These are phyloP conservation scores for Gossypium arboreum DNA, from an alignment of 345 rosid genomes.

Conservation along the genomic window DNA sequence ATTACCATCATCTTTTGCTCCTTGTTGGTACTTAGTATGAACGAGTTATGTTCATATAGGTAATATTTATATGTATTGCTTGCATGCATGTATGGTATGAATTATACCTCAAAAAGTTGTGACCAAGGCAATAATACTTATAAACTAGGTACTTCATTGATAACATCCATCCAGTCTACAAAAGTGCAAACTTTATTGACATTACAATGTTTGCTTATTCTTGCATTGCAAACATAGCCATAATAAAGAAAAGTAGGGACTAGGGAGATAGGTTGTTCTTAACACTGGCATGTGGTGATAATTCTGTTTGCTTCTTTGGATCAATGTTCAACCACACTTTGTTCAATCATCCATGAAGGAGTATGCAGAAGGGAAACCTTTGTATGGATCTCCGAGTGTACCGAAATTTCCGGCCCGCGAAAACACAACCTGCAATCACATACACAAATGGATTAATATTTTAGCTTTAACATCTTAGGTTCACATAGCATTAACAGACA, in stretches of 20 bases:
- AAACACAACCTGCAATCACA: constrained; percentile 50
- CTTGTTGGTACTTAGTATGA: no score
- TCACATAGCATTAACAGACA: neutral
- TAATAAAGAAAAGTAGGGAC: neutral
- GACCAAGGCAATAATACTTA: neutral
- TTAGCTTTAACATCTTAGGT: neutral
- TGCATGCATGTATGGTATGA: neutral
- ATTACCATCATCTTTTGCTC: no score
- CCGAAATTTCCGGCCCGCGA: constrained; percentile 61
- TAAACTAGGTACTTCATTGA: neutral
- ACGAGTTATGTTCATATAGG: no score
- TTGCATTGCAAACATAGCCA: neutral
- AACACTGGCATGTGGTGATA: neutral
- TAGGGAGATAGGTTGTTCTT: neutral
- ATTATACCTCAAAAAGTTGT: neutral
- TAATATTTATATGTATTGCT: neutral
- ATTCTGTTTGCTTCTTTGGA: neutral
- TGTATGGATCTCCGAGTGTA: constrained; percentile 36
- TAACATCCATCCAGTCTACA: neutral
- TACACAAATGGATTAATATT: neutral
- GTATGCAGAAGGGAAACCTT: constrained; percentile 9
- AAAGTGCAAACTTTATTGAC: neutral
- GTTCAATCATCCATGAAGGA: neutral
- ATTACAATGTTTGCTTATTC: neutral
- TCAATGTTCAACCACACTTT: neutral